Base-by-base conservation (phyloP, 139 green algal genomes). In the Astrephomene gubernaculifera region DNA sequence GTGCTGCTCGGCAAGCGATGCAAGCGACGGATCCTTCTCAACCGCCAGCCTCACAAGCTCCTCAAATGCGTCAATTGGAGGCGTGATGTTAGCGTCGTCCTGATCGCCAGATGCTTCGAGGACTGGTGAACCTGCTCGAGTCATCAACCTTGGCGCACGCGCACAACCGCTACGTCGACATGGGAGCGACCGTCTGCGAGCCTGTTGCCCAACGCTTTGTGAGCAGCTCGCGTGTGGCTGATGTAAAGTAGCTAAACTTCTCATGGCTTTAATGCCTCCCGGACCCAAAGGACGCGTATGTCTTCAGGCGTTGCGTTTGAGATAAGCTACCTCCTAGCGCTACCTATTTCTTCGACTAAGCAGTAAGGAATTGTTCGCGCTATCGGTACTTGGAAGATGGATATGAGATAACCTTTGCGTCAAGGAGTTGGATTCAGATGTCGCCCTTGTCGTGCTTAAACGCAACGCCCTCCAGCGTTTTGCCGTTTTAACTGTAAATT, bases 41-140 rank as follows among this genome's bases (percentile, higher is more conserved):
- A 97, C 93, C 14, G 94, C 95, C 78, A 98, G 75, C 3, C 87
- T 76, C 25, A 98, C 95, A 3, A 98, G 92, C 79, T 98, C 93
- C 2, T 91, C 93, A 86, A 97, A 98, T 0, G 96, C 96, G 79
- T 96, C 93, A 29, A 86, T 43, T 8, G 71, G 52, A 0, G 85
- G 89, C 33, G 81, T 87, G 6, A 84, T 75, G 78, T 84, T 41
- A 1, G 74, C 43, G 31, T 84, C 78, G 24, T 45, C 27, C 9
- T 61, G 4, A 64, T 22, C 43, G 35, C 54, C 53, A 10, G 24
- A 33, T 41, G 39, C 52, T 41, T 74, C 79, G 2, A 69, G 21
- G 1, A 75, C 38, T 3, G 79, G 43, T 9, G 78, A 49, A 29
- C 27, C 21, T 14, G n/a, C 76, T 33, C 61, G 61, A 29, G 45